Percentiles rank a stretch among this genome's conserved stretches.
These are phyloP conservation scores for Hibiscus mutabilis DNA, from an alignment of 345 rosid species.

Conservation along the genomic window DNA sequence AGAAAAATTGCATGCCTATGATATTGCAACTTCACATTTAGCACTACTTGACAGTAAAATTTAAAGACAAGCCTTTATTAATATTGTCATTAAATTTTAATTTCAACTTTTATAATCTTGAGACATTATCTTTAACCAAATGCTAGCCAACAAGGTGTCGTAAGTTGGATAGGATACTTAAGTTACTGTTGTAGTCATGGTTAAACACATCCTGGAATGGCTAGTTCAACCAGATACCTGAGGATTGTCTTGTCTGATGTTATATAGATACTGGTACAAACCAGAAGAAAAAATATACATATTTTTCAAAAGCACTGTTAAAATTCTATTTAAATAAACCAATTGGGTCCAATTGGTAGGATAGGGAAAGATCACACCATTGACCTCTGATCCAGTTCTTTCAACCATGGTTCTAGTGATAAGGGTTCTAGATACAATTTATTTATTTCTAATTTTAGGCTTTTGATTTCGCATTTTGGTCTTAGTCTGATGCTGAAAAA, in stretches of 20 bases:
- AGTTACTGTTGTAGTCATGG: background rate
- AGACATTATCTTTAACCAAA: background rate
- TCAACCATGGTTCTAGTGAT: background rate
- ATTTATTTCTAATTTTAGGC: background rate
- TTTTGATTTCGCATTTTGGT: background rate
- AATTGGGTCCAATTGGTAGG: background rate
- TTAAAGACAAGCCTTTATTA: background rate
- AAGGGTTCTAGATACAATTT: background rate
- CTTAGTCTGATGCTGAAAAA: background rate
- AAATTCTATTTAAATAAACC: no score
- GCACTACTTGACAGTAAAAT: no score
- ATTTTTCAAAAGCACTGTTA: background rate
- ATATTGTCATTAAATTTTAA: background rate
- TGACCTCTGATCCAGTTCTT: background rate
- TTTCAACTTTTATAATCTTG: background rate
- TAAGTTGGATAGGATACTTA: background rate
- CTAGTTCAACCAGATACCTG: background rate
- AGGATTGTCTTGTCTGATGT: no score
- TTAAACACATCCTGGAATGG: background rate
- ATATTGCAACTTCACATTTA: no score
- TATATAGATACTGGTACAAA: no score
- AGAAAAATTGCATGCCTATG: no score
- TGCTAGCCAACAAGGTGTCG: background rate
- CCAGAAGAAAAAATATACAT: no score
- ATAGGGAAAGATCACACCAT: background rate